Evolutionary conservation across 352 stramenopile genomes (phyloP), one percentile per base, ranked within the genome.

Genomic region (Pythium phragmiticola): DNA sequence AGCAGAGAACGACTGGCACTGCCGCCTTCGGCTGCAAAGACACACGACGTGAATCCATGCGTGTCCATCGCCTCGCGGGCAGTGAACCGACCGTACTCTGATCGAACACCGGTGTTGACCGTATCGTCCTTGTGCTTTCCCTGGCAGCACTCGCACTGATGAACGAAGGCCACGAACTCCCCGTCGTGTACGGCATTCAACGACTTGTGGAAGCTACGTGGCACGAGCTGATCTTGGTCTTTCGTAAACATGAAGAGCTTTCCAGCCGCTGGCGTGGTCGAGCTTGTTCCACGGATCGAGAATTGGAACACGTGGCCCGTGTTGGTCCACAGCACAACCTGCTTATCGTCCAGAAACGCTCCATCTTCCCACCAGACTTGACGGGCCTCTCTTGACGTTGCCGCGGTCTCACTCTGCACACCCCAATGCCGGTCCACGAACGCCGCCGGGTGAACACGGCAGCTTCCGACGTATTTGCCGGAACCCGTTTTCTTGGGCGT

Each of bases 181-280:
- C 70, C 76, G 39, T 76, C 82, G 7, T 87, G 65, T 56, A 91
- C 80, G 13, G 74, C 57, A 11, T 68, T 68, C 49, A 93, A 58
- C 7, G 48, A 65, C 52, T 90, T 91, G 41, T 81, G 84, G 54
- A 86, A 87, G 33, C 82, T 90, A 33, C 84, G 73, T n/a, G 84
- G 84, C 4, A 93, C 84, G 23, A 93, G 76, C 56, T 93, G 84
- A 43, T 93, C 84, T 63, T 90, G 73, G 41, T 87, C 80, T 63
- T 93, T 90, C 7, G 84, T 92, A 49, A 95, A 90, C n/a, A 90
- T 76, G 17, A 92, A 90, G 49, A 93, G 70, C 47, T 91, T 87
- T 0, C 84, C 82, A 17, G 55, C 63, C 13, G 55, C 63, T 45
- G 54, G 11, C 55, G 66, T 47, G 48, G 23, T 9, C 57, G 72